Base-by-base conservation (phyloP, 1,284 basidiomycete species). In the Cryptococcus sp. region DNA sequence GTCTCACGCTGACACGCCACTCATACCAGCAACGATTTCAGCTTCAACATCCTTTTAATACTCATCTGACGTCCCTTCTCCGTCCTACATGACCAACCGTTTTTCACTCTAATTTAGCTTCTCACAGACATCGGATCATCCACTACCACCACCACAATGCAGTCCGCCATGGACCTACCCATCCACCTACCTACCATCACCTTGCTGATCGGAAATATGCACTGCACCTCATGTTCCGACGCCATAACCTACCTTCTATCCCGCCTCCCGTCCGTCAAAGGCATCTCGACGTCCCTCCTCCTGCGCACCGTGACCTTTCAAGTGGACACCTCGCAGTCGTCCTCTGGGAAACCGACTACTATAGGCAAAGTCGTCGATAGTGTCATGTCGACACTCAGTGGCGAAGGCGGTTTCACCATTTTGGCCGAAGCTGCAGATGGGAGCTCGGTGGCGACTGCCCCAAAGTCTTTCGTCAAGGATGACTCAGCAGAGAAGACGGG, bases 191-290 rank as follows among this genome's bases (percentile, higher is more conserved):
- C 67, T 1, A 67, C 66, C 5, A 60, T 66, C 4, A 64, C 67
- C n/a, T 65, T 75, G 23, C 53, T 74, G 39, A 67, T 75, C 38
- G 41, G 47, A 35, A 75, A 75, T 64, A 70, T 75, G 72, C 74
- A 81, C 67, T 81, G 80, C 60, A 79, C 80, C 11, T 77, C 76
- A 8, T 81, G 80, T 68, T 73, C 77, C 51, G 72, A 75, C 2
- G 63, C 72, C 44, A 78, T 81, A 64, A 61, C 59, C 8, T 44
- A 47, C 17, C 71, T 80, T 17, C 66, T 79, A 22, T 50, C 68
- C 11, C 48, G 58, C 27, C 48, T 73, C 5, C 57, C 68, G 1
- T 62, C 61, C 10, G 68, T 77, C 44, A 47, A 45, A 8, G 61
- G 72, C 53, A 63, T 78, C 11, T 60, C 68, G 44, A 69, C 79